A percentile compares a stretch with the other conserved stretches of the same genome.
These are phyloP conservation scores for Nannochloropsis salina DNA, from an alignment of 108 stramenopile genomes.

Conservation along the genomic window DNA sequence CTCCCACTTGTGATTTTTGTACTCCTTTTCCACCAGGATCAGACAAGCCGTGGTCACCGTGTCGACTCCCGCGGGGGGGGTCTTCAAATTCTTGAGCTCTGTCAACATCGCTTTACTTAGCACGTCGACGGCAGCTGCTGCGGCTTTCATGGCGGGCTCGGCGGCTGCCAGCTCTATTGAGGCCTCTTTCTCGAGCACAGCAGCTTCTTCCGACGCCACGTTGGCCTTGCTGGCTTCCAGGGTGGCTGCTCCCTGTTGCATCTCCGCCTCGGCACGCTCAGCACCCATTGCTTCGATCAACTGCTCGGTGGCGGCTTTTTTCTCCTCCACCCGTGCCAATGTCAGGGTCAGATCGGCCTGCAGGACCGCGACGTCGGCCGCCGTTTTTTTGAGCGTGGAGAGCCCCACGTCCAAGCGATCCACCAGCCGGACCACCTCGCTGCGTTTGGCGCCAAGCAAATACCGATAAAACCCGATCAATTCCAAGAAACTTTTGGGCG, in stretches of 20 bases:
- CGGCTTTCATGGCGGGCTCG: slow-evolving; percentile 80
- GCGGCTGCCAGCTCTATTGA: slow-evolving; percentile 73
- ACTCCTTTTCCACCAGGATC: slow-evolving; percentile 75
- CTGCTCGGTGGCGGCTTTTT: slow-evolving; percentile 69
- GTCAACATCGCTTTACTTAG: slow-evolving; percentile 74
- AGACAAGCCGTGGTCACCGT: slow-evolving; percentile 70
- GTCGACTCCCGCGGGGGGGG: slow-evolving; percentile 60
- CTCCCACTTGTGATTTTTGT: slow-evolving; percentile 70
- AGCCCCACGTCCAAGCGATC: slow-evolving; percentile 79
- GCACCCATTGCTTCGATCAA: slow-evolving; percentile 73
- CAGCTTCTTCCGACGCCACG: slow-evolving; percentile 63
- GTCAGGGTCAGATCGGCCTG: slow-evolving; percentile 72
- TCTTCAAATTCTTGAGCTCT: slow-evolving; percentile 70
- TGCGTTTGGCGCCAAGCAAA: slow-evolving; percentile 66
- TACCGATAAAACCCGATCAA: slow-evolving; percentile 79
- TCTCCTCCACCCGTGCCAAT: slow-evolving; percentile 71
- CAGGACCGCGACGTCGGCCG: slow-evolving; percentile 72
- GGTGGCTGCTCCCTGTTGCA: slow-evolving; percentile 69
- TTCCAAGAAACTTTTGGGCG: slow-evolving; percentile 80
- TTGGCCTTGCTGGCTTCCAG: slow-evolving; percentile 67
- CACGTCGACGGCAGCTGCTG: slow-evolving; percentile 71
- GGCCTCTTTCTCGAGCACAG: slow-evolving; percentile 64
- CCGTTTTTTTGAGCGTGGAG: slow-evolving; percentile 70
- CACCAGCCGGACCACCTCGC: slow-evolving; percentile 64
- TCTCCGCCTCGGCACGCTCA: slow-evolving; percentile 66